These are phyloP conservation scores for Apiotrichum gracile DNA, from an alignment of 1,284 basidiomycete species.

Conservation along the genomic window DNA sequence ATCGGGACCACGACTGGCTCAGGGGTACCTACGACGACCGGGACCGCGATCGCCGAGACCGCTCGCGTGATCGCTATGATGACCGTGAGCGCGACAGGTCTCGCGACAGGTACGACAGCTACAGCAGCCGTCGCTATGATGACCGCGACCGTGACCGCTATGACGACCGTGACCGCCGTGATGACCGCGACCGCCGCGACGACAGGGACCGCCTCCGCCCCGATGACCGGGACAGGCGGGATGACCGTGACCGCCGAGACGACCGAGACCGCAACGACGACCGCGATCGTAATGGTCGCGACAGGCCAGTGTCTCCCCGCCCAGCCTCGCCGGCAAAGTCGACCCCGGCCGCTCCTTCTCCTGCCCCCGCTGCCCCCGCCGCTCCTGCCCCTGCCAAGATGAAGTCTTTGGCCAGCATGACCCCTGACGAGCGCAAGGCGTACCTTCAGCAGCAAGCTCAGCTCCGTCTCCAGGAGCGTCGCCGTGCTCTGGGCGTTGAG, in stretches of 20 bases:
- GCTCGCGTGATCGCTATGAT: slow-evolving; percentile 14
- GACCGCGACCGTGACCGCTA: slow-evolving; percentile 26
- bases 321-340: slow-evolving; percentile 8
- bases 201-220: slow-evolving; percentile 19
- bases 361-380: slow-evolving; percentile 46
- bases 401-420: slow-evolving; percentile 65
- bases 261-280: slow-evolving; percentile 32
- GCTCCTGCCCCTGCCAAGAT: slow-evolving; percentile 49
- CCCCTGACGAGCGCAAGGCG: slow-evolving; percentile 73
- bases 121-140: not conserved
- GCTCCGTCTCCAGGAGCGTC: slow-evolving; percentile 76
- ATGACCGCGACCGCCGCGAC: slow-evolving; percentile 29
- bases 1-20: slow-evolving; percentile 42
- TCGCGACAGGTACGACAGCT: slow-evolving; percentile 22
- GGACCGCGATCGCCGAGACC: slow-evolving; percentile 36
- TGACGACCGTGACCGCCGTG: slow-evolving; percentile 18
- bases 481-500: slow-evolving; percentile 74
- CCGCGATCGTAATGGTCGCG: slow-evolving; percentile 30
- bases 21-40: slow-evolving; percentile 49
- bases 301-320: not conserved
- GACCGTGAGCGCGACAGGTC: slow-evolving; percentile 17
- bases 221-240: slow-evolving; percentile 30
- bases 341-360: slow-evolving; percentile 14
- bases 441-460: slow-evolving; percentile 78
- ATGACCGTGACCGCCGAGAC: slow-evolving; percentile 32